Evolutionary conservation across 2,329 filamentous ascomycete genomes (phyloP), one percentile per base, ranked within the genome.

Genomic region (Fusarium nygamai): DNA sequence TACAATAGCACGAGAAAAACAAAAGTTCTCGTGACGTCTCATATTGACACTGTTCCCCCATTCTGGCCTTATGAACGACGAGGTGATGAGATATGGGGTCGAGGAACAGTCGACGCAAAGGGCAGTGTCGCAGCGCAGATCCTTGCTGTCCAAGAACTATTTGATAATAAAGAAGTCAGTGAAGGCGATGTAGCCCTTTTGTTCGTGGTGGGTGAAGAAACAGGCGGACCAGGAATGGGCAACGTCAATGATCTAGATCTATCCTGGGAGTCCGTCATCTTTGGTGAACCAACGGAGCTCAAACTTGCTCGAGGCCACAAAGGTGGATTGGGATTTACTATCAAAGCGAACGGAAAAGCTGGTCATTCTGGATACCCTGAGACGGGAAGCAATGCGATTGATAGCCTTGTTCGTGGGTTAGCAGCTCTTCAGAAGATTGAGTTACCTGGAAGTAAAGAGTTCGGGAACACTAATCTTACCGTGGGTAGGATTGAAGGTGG

Each of bases 311-410:
- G 46, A 4, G 65, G 65, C 10, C 65, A 68, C 1, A 68, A 68
- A 54, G 65, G 65, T 1, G 47, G 47, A 3, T 16, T 68, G 2
- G 39, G 54, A 0, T 68, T 68, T 1, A 68, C 47, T 17, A 6
- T 68, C 34, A 47, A 19, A 6, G 64, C 65, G 0, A 48, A 38
- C 1, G 65, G 64, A 22, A 68, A 62, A 8, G 64, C 47, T 5
- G 65, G 65, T 4, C 47, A 62, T 27, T 68, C 65, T 9, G 65
- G 47, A 3, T 68, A 68, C 3, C 65, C 65, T 3, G 64, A 68
- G 16, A 68, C 65, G 0, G 65, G 65, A 1, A 62, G 29, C 1
- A 68, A 68, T 31, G 65, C 65, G 1, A 68, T 68, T 14, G 65
- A 68, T 6, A 68, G 64, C 8, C 54, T 68, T 11, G 54, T 62